Conservation (phyloP, 2,329 filamentous ascomycete species). For the Albophoma yamanashiensis region DNA sequence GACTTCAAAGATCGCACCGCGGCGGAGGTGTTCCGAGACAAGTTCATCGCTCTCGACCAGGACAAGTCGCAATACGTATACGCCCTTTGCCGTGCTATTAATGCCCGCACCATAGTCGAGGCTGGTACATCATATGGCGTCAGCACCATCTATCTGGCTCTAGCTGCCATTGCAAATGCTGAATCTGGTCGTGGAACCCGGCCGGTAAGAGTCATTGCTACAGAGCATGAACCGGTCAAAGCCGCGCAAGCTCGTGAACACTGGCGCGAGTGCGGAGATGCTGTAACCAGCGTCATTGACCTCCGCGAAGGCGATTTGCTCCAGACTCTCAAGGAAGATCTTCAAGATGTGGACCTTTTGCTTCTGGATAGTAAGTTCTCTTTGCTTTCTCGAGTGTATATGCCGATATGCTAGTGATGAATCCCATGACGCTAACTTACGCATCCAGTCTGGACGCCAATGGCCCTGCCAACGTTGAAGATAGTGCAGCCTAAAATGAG, state of each 20-base stretch:
- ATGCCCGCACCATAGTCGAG: constrained; percentile 45
- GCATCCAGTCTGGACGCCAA: constrained; percentile 40
- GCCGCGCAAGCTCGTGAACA: constrained; percentile 38
- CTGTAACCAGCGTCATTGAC: constrained; percentile 41
- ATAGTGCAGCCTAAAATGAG: constrained; percentile 34
- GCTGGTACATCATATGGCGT: constrained; percentile 53
- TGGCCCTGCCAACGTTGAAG: constrained; percentile 42
- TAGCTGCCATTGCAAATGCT: constrained; percentile 41
- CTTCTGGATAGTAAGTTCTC: constrained; percentile 49
- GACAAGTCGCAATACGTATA: constrained; percentile 50
- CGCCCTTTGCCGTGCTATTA: constrained; percentile 35
- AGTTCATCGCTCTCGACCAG: constrained; percentile 48
- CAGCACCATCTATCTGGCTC: constrained; percentile 51
- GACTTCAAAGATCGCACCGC: background rate
- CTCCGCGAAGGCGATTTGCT: constrained; percentile 46
- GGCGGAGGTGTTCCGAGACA: constrained; percentile 35
- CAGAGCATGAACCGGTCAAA: constrained; percentile 47
- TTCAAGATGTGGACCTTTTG: constrained; percentile 40
- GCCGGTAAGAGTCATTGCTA: constrained; percentile 38
- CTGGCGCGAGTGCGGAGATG: constrained; percentile 40
- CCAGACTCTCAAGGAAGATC: constrained; percentile 35
- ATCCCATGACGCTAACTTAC: background rate
- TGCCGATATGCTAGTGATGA: background rate
- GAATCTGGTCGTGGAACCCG: constrained; percentile 19
- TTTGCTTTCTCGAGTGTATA: no score